Evolutionary conservation across 1,139 yeast genomes (phyloP).

Genomic region (Pichia cactophila): DNA sequence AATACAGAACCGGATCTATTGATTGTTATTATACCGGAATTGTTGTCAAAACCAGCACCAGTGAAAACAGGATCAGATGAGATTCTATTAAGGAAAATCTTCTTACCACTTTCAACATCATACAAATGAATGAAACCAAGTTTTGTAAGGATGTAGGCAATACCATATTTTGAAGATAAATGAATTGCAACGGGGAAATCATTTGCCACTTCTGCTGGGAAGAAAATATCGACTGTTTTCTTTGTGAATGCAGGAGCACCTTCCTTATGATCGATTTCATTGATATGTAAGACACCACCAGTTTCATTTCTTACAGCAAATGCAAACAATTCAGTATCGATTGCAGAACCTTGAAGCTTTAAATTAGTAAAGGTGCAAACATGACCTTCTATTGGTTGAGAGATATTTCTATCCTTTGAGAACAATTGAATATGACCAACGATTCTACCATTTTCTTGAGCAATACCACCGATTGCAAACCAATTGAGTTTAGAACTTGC

Average conservation of each 20-base stretch:
- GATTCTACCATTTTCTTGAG: constrained; percentile 89
- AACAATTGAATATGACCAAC: constrained; percentile 95
- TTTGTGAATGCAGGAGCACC: constrained; percentile 79
- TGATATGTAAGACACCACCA: constrained; percentile 82
- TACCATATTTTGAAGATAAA: constrained; percentile 78
- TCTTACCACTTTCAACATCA: constrained; percentile 87
- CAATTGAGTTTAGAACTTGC: constrained; percentile 78
- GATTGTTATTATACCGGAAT: constrained; percentile 84
- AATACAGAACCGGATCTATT: constrained; percentile 94
- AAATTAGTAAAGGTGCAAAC: constrained; percentile 83
- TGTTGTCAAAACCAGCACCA: constrained; percentile 65
- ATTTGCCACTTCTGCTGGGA: constrained; percentile 93
- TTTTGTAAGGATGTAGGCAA: constrained; percentile 83
- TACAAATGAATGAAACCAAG: constrained; percentile 94
- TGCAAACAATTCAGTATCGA: constrained; percentile 79
- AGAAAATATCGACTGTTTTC: constrained; percentile 86
- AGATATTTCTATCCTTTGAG: constrained; percentile 80
- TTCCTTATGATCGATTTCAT: constrained; percentile 92
- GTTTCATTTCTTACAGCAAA: constrained; percentile 82
- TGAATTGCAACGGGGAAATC: constrained; percentile 96
- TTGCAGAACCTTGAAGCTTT: constrained; percentile 62
- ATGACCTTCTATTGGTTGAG: constrained; percentile 97
- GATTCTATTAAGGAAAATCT: constrained; percentile 92
- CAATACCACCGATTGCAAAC: constrained; percentile 93
- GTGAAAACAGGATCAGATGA: constrained; percentile 96